Base-by-base conservation (phyloP, 176 grass and related monocot species). In the Rhynchospora pubera region DNA sequence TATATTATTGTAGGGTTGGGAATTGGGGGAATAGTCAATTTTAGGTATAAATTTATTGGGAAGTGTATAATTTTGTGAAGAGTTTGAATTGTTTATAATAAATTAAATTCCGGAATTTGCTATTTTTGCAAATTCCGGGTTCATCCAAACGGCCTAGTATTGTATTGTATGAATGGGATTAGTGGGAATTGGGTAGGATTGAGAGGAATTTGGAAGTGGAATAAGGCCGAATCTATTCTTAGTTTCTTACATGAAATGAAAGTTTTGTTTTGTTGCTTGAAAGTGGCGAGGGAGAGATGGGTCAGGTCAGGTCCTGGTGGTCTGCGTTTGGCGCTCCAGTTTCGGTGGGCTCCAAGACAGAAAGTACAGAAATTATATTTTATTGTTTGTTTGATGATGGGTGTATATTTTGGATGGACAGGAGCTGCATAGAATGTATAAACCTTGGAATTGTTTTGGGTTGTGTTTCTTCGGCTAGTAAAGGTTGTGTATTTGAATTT, bases 141-240 rank as follows among this genome's bases (percentile, higher is more conserved):
- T n/a, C n/a, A n/a, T n/a, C n/a, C n/a, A n/a, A n/a, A n/a, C n/a
- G n/a, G n/a, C n/a, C n/a, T n/a, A n/a, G n/a, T n/a, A n/a, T n/a
- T n/a, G n/a, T n/a, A 39, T 39, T 39, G 34, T 39, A 47, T 45
- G 9, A 30, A 63, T 78, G 45, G n/a, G 9, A 61, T 39, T 79
- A 80, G 79, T 81, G 79, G 79, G 58, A 81, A 64, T 80, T 62
- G 11, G 18, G 34, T 80, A 57, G 34, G 42, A 80, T 81, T 24
- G 78, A 26, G 9, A 65, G 15, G 15, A 63, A 48, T 21, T n/a
- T 11, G 28, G 9, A 24, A 81, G 79, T 81, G 79, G 58, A 8
- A 50, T 52, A 81, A 66, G 34, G 79, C 79, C 79, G 62, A 81
- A 81, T 62, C 14, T 82, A 45, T 81, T 82, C n/a, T 66, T 43